These are phyloP conservation scores for Aristolochia contorta DNA, from an alignment of 164 flowering plant species.

Conservation along the genomic window DNA sequence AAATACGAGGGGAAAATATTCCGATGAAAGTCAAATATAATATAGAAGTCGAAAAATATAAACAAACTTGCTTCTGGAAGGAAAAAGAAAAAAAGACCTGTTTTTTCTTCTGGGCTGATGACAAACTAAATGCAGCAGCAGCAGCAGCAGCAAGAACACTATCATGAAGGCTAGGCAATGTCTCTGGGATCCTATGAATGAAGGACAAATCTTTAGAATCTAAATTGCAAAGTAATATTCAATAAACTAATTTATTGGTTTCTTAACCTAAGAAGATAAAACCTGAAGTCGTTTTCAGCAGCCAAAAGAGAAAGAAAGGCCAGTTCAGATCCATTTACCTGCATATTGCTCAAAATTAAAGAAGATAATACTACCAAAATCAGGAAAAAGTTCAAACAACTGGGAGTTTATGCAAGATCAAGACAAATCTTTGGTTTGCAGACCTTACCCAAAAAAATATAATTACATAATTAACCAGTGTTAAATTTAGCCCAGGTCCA, in stretches of 20 bases:
- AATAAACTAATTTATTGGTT: background rate
- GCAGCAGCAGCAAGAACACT: constrained; percentile 91
- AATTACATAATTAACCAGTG: too few relatives aligned
- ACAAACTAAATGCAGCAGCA: constrained; percentile 44
- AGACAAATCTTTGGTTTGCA: too few relatives aligned
- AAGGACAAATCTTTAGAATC: background rate
- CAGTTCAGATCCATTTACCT: constrained; percentile 74
- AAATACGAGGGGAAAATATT: too few relatives aligned
- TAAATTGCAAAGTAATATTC: background rate
- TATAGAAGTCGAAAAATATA: background rate
- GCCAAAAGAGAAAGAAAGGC: constrained; percentile 59
- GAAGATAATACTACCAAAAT: too few relatives aligned
- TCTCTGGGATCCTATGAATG: constrained; percentile 47
- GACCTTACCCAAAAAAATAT: too few relatives aligned
- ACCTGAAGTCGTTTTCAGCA: constrained; percentile 56
- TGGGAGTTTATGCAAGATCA: too few relatives aligned
- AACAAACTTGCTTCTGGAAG: constrained; percentile 1
- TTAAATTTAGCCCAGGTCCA: too few relatives aligned
- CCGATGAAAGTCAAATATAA: too few relatives aligned
- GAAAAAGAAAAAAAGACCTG: constrained; percentile 33
- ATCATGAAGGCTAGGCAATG: constrained; percentile 78
- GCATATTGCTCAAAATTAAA: constrained; percentile 1
- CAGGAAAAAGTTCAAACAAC: too few relatives aligned
- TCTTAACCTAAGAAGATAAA: constrained; percentile 9
- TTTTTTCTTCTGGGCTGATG: constrained; percentile 46